Evolutionary conservation across 2,329 filamentous ascomycete genomes (phyloP).

Genomic region (Leptographium lundbergii): DNA sequence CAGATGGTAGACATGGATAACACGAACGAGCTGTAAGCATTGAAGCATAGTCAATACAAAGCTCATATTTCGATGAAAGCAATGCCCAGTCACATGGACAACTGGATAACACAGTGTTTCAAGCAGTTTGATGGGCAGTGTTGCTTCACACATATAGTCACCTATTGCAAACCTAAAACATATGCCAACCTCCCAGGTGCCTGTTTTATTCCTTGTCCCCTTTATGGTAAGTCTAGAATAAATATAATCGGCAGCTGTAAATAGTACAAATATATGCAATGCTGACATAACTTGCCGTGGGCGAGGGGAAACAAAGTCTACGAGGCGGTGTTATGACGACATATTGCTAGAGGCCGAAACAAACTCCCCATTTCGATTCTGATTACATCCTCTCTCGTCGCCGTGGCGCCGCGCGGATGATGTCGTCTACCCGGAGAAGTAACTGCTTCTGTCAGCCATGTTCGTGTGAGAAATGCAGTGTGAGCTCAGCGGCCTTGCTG

Average conservation of each 20-base stretch:
- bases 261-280: not conserved
- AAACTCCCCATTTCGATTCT: not conserved
- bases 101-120: too few species aligned
- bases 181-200: not conserved
- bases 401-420: slow-evolving; percentile 85
- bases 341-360: not conserved
- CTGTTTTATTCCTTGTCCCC: not conserved
- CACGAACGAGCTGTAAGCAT: too few species aligned
- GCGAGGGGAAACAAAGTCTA: not conserved
- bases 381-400: slow-evolving; percentile 49
- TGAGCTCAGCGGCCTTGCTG: not conserved
- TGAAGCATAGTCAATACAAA: too few species aligned
- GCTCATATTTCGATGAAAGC: not conserved
- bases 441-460: slow-evolving; percentile 37
- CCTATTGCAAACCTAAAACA: not conserved
- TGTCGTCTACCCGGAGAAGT: slow-evolving; percentile 89
- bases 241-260: not conserved
- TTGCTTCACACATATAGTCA: not conserved
- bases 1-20: too few species aligned
- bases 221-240: not conserved
- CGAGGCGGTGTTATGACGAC: not conserved
- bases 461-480: not conserved
- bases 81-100: not conserved
- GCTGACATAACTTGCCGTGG: not conserved
- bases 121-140: not conserved